Conservation (phyloP, 176 grass and related monocot genomes). For the Ensete glaucum region DNA sequence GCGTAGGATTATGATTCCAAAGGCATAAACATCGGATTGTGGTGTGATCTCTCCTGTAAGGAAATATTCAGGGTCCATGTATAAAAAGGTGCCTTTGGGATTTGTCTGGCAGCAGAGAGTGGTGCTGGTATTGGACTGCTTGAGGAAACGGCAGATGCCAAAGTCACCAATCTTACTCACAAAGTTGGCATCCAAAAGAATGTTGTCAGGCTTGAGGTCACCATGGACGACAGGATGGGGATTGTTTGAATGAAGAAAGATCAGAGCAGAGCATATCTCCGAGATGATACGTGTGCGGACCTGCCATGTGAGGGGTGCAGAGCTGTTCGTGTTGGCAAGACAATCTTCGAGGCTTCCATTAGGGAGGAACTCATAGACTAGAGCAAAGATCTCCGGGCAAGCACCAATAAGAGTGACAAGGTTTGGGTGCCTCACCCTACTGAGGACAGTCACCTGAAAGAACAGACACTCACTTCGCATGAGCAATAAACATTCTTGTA, state of each 20-base stretch:
- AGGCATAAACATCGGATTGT: slow-evolving; percentile 56
- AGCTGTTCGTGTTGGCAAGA: slow-evolving; percentile 26
- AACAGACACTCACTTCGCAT: neutral
- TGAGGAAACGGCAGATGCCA: slow-evolving; percentile 32
- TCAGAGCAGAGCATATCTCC: slow-evolving; percentile 68
- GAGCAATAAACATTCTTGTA: neutral
- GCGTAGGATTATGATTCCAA: slow-evolving; percentile 61
- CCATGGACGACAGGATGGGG: slow-evolving; percentile 53
- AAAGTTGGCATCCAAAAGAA: slow-evolving; percentile 64
- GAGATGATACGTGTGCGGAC: slow-evolving; percentile 42
- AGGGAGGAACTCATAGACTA: slow-evolving; percentile 72
- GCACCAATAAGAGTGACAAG: slow-evolving; percentile 58
- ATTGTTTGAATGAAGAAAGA: slow-evolving; percentile 65
- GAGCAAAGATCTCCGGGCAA: slow-evolving; percentile 36
- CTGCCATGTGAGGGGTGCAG: slow-evolving; percentile 54
- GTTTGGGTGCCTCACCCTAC: slow-evolving; percentile 70
- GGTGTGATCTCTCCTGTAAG: slow-evolving; percentile 38
- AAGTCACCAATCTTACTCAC: slow-evolving; percentile 65
- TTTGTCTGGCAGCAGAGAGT: slow-evolving; percentile 29
- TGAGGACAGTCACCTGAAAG: slow-evolving; percentile 43
- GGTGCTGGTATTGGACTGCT: slow-evolving; percentile 21
- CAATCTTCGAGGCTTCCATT: slow-evolving; percentile 66
- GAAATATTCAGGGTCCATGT: slow-evolving; percentile 58
- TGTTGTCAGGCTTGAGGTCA: slow-evolving; percentile 55
- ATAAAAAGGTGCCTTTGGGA: slow-evolving; percentile 30